Percentiles rank a stretch among this genome's conserved stretches.
Conservation (phyloP, 2,329 filamentous ascomycete species). For the Xylariaceae sp. region DNA sequence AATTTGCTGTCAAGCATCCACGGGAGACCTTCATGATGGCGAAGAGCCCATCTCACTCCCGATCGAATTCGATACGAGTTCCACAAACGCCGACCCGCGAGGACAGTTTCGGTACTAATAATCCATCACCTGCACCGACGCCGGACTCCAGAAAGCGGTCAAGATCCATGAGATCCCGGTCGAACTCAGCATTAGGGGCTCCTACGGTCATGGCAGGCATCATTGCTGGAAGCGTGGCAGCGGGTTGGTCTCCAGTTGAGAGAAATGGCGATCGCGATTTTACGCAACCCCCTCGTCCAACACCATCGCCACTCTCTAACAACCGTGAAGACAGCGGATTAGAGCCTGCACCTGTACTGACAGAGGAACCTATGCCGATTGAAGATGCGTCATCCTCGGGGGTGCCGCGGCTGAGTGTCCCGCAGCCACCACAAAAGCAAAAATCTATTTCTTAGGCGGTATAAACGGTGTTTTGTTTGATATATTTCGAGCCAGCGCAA, state of each 20-base stretch:
- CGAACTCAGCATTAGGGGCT: constrained; percentile 72
- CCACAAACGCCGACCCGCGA: constrained; percentile 66
- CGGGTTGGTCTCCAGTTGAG: constrained; percentile 75
- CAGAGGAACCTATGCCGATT: constrained; percentile 42
- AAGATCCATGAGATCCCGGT: constrained; percentile 66
- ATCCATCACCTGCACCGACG: constrained; percentile 51
- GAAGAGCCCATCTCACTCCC: constrained; percentile 64
- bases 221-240: constrained; percentile 74
- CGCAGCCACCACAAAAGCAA: constrained; percentile 37
- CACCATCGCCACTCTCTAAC: constrained; percentile 35
- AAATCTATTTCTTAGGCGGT: constrained; percentile 39
- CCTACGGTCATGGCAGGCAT: constrained; percentile 84
- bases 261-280: constrained; percentile 43
- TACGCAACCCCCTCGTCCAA: constrained; percentile 37
- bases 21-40: constrained; percentile 69
- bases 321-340: constrained; percentile 34
- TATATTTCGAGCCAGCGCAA: constrained; percentile 15
- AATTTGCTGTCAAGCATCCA: constrained; percentile 76
- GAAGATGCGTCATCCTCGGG: constrained; percentile 27
- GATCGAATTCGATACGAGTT: constrained; percentile 63
- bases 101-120: constrained; percentile 50
- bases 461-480: constrained; percentile 28
- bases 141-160: constrained; percentile 67
- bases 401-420: constrained; percentile 36
- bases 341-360: constrained; percentile 31